Percentiles rank a stretch among this genome's conserved stretches.
These are phyloP conservation scores for Camelina sativa DNA, from an alignment of 345 rosid genomes.

Conservation along the genomic window DNA sequence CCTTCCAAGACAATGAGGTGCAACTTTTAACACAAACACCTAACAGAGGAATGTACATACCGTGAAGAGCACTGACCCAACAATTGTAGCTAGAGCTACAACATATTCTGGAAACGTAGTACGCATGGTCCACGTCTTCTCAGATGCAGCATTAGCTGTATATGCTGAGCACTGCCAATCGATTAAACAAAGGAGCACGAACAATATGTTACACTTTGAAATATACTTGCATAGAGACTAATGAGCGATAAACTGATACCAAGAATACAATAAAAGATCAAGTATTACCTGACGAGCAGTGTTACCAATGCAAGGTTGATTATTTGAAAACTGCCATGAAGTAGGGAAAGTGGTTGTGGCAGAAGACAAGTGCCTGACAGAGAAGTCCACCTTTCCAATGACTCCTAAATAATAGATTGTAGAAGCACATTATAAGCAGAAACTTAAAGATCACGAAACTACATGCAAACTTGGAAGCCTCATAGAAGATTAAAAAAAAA, in stretches of 20 bases:
- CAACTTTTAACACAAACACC: constrained; percentile 1
- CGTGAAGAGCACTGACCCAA: constrained; percentile 95
- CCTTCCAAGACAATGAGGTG: constrained; percentile 18
- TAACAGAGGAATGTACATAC: constrained; percentile 48
- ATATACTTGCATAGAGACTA: neutral
- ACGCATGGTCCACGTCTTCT: constrained; percentile 96
- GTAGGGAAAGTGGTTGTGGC: constrained; percentile 72
- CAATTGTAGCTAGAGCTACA: constrained; percentile 96
- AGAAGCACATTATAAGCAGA: constrained; percentile 11
- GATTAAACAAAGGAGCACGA: constrained; percentile 18
- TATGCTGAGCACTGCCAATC: constrained; percentile 78
- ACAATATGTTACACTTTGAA: constrained; percentile 2
- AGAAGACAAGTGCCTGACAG: constrained; percentile 93
- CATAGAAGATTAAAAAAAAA: too few relatives aligned
- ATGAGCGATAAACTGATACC: neutral
- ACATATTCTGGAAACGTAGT: constrained; percentile 96
- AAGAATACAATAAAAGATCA: constrained; percentile 10
- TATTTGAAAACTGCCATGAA: constrained; percentile 61
- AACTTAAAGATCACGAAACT: neutral
- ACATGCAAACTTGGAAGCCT: neutral
- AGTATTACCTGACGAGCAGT: constrained; percentile 65
- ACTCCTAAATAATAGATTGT: constrained; percentile 61
- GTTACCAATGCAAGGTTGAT: constrained; percentile 73
- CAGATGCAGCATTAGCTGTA: constrained; percentile 70
- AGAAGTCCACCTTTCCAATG: constrained; percentile 95